Evolutionary conservation across 768 basidiomycete genomes (phyloP), one percentile per base, ranked within the genome.

Genomic region (Boletus reticulatus): DNA sequence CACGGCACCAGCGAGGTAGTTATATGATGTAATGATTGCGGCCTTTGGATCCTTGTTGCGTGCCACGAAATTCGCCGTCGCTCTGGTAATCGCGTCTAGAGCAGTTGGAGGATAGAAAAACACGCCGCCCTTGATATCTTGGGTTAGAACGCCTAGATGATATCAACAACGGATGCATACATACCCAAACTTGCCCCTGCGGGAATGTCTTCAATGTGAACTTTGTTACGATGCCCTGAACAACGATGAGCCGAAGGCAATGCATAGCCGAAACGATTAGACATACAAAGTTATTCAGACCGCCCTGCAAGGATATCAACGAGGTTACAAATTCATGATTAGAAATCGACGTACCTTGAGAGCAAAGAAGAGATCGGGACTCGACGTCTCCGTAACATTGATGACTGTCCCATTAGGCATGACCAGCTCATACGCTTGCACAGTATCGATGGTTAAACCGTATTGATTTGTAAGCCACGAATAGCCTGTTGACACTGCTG

Each of bases 131-230:
- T 84, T 50, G 20, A 3, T 14, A 34, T 14, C 14, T 3, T 29
- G 3, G 14, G 19, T 50, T 3, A 50, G 43, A 8, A 4, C 14
- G 24, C 36, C 19, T 17, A n/a, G 7, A 43, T 6, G 14, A 36
- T 20, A 19, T 43, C 13, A 1, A 1, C 12, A 44, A 34, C 16
- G 12, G 31, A 43, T 17, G 48, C 77, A 17, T 31, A 24, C 56
- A 8, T 70, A 86, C 84, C 84, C 84, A 88, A 52, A 87, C 79
- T 67, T 78, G 65, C 0, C 70, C 69, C 68, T 85, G 83, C 6
- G 84, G 78, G 60, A 75, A 76, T 0, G 83, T 74, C 57, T 78
- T 78, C 32, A 87, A 50, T 0, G 78, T 81, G 16, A 37, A 37
- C 16, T 7, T 12, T 5, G 36, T 37, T 17, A 37, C 36, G 6